Percentiles rank a stretch among this genome's conserved stretches.
phyloP scores from a whole-genome alignment of 768 basidiomycete genomes.

The Boletus huronensis region DNA sequence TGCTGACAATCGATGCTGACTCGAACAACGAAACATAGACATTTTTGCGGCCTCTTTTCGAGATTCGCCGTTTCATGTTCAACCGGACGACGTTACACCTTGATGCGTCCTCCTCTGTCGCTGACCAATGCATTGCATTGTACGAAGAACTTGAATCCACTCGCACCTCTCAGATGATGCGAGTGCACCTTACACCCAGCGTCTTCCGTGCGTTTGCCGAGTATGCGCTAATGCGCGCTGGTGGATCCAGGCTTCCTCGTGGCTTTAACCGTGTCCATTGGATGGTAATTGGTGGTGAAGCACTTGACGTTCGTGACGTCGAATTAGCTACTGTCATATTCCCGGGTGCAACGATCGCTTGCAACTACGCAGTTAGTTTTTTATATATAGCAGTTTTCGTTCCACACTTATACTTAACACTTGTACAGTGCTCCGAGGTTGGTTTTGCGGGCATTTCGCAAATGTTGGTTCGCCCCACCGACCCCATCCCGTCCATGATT shows the following conservation, averaged over 20 bases:
- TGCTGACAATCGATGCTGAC: background rate
- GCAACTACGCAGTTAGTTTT: constrained; percentile 14
- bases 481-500: constrained; percentile 9
- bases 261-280: constrained; percentile 17
- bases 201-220: constrained; percentile 16
- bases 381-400: background rate
- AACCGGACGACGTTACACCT: constrained; percentile 13
- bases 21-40: background rate
- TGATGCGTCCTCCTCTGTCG: constrained; percentile 8
- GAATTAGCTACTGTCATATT: constrained; percentile 12
- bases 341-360: constrained; percentile 11
- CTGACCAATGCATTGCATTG: constrained; percentile 7
- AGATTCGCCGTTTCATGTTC: constrained; percentile 20
- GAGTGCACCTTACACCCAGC: constrained; percentile 15
- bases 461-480: constrained; percentile 12
- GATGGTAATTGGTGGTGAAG: constrained; percentile 17
- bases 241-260: constrained; percentile 11
- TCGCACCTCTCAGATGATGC: constrained; percentile 12
- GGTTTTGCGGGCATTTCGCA: constrained; percentile 16
- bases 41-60: constrained; percentile 15
- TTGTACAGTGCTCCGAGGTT: constrained; percentile 13
- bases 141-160: constrained; percentile 12
- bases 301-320: constrained; percentile 7
- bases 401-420: background rate
- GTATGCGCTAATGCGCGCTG: constrained; percentile 7